Evolutionary conservation across 164 flowering plant species (phyloP), one percentile per base, ranked within the genome.

Genomic region (Aristolochia fimbriata): DNA sequence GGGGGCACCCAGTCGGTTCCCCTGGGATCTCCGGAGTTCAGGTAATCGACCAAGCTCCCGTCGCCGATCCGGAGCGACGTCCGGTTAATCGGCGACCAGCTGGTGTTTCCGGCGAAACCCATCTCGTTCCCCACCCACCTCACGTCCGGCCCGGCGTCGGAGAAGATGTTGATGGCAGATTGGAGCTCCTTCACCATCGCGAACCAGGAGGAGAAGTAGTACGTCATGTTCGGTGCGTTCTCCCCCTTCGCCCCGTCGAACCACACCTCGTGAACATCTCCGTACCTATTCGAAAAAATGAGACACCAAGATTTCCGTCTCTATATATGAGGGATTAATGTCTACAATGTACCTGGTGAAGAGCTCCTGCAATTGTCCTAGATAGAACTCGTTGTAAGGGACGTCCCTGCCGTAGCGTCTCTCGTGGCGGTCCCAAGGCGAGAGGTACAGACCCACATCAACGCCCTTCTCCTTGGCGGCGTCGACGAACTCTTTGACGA

Each of bases 351-450:
- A 84, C 96, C 74, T 78, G 17, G 53, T 74, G 43, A 89, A 85
- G 2, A 92, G 79, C 68, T 92, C 98, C 69, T 86, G 94, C 47
- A 92, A 64, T 49, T 92, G 98, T 50, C 86, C 98, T 67, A 92
- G 62, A 70, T 92, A 92, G 60, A 73, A 92, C 64, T 90, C 85
- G 50, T 92, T 92, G 68, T 92, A 92, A 61, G 57, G 48, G 62
- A 63, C 27, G 17, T 77, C 74, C 6, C 64, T 65, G 6, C 97
- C 97, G 55, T 92, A 92, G 71, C 93, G 74, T 4, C 48, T 67
- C 47, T 92, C 98, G 69, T 92, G 98, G 0, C 88, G 76, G 71
- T 92, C 98, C 98, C 98, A 92, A 12, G 98, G 98, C 2, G 98
- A 92, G 12, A 92, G 74, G 55, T 92, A 92, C 62, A 92, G 51